Evolutionary conservation across 441 rosid genomes (phyloP).

Genomic region (Aleurites moluccanus): DNA sequence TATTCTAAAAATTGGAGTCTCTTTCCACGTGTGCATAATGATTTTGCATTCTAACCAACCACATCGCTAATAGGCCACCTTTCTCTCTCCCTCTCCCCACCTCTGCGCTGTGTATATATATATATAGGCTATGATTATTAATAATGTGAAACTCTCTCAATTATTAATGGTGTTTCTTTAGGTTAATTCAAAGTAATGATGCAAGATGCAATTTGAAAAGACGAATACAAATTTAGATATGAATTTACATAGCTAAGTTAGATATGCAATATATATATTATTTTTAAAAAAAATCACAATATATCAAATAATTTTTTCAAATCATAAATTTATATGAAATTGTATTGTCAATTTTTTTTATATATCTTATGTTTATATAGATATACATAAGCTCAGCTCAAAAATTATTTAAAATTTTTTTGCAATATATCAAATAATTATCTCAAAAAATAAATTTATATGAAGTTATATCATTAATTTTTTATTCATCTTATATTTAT

Average conservation of each 20-base stretch:
- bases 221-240: not conserved
- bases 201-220: not conserved
- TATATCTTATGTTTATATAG: no score
- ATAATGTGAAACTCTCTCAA: not conserved
- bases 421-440: not conserved
- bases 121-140: not conserved
- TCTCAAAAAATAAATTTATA: no score
- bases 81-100: slow-evolving; percentile 23
- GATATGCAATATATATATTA: not conserved
- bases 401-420: no score
- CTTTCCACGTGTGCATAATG: slow-evolving; percentile 38
- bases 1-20: slow-evolving; percentile 15
- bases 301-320: no score
- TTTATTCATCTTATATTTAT: no score
- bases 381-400: no score
- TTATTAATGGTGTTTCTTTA: not conserved
- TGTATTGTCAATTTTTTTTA: no score
- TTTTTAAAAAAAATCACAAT: not conserved
- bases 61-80: slow-evolving; percentile 22
- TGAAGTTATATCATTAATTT: no score
- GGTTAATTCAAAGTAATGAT: not conserved
- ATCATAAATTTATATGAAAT: no score
- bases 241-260: not conserved
- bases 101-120: not conserved
- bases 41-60: slow-evolving; percentile 33